Base-by-base conservation (phyloP, 2,329 filamentous ascomycete species). In the Thermoascus crustaceus region DNA sequence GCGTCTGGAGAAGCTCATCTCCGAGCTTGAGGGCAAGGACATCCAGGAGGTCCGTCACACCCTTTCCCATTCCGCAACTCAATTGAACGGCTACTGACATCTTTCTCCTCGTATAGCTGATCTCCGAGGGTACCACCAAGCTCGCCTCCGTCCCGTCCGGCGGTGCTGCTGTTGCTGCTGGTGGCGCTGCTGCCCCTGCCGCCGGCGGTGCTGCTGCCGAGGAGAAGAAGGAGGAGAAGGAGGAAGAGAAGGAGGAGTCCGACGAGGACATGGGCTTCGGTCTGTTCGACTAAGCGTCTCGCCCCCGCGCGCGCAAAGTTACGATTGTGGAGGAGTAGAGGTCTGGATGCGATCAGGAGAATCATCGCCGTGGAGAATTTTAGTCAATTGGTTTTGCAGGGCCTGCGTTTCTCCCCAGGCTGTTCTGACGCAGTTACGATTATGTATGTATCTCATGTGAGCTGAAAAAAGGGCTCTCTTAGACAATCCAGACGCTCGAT, bases 101-200 rank as follows among this genome's bases (percentile, higher is more conserved):
- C 24, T 31, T 19, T 37, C 27, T 21, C 7, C 13, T 33, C 21
- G 5, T 47, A 45, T 55, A 96, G 91, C 74, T 98, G 70, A 95
- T 98, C 68, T 58, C 85, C 58, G 78, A 88, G 71, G 91, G 91
- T 64, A 79, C 84, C 51, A 61, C 73, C 69, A 98, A 98, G 82
- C 86, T 98, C 60, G 91, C 91, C 57, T 95, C 89, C 70, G 89
- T 98, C 63, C 88, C 91, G 69, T 86, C 85, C 60, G 91, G 88
- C 60, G 88, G 88, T 68, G 76, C 73, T 61, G 72, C 71, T 58
- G 73, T 72, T 57, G 75, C 64, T 52, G 69, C 73, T 65, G 78
- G 71, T 62, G 82, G 70, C 61, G 84, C 72, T 60, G 82, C 70
- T 56, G 81, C 72, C 53, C 80, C 70, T 52, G 82, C 71, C 54